Evolutionary conservation across 2,329 filamentous ascomycete species (phyloP).

Genomic region (Periconia sp.): DNA sequence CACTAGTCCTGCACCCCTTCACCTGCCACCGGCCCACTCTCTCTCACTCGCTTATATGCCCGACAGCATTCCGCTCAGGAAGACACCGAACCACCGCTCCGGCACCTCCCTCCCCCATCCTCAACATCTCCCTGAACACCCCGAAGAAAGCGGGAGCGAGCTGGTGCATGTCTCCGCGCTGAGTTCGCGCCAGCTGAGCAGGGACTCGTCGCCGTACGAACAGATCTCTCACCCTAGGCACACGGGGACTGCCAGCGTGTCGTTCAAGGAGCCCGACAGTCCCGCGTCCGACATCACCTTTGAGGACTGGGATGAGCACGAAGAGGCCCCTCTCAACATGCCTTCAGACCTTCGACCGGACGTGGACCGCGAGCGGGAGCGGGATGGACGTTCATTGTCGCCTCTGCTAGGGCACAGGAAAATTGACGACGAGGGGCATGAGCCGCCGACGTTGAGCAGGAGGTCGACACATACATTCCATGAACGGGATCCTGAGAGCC

Average conservation of each 20-base stretch:
- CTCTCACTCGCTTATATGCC: constrained; percentile 41
- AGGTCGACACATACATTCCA: constrained; percentile 73
- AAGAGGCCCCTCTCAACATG: constrained; percentile 45
- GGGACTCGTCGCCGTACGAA: constrained; percentile 31
- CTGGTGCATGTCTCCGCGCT: constrained; percentile 22
- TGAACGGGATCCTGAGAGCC: constrained; percentile 74
- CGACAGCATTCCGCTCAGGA: constrained; percentile 44
- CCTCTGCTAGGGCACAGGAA: constrained; percentile 59
- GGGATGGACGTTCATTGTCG: constrained; percentile 53
- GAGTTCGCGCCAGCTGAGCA: constrained; percentile 29
- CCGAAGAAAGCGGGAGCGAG: background rate
- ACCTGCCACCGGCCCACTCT: constrained; percentile 22
- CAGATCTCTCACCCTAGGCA: constrained; percentile 19
- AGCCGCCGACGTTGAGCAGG: constrained; percentile 53
- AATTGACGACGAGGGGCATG: constrained; percentile 25
- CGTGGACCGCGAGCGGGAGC: constrained; percentile 45
- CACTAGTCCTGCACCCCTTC: constrained; percentile 17
- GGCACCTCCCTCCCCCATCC: constrained; percentile 18
- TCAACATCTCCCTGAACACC: background rate
- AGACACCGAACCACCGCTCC: constrained; percentile 24
- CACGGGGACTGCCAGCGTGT: constrained; percentile 6
- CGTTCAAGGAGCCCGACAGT: constrained; percentile 24
- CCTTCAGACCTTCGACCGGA: constrained; percentile 56
- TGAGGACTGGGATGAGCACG: constrained; percentile 54
- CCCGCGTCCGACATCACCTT: constrained; percentile 46